Evolutionary conservation across 139 green algal genomes (phyloP), one percentile per base, ranked within the genome.

Genomic region (Ettlia oleoabundans): DNA sequence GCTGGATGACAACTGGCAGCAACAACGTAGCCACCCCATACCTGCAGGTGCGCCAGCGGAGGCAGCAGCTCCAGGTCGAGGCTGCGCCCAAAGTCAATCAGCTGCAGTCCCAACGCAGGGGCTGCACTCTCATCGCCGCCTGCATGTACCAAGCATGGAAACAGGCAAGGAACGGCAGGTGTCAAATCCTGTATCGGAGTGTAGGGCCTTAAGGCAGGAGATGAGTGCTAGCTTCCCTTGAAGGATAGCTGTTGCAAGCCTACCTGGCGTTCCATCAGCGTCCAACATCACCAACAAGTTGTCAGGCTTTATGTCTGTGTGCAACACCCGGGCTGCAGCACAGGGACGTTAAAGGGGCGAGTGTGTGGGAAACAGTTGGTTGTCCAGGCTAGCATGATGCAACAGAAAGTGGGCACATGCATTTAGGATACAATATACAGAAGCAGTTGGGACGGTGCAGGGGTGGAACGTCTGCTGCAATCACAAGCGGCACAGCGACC

Each of bases 1-100:
- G n/a, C n/a, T n/a, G n/a, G n/a, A n/a, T n/a, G n/a, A n/a, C n/a
- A n/a, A n/a, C n/a, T n/a, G n/a, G n/a, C n/a, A n/a, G 15, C 63
- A 40, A n/a, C 28, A n/a, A 69, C 41, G 1, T 2, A 30, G n/a
- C n/a, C n/a, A n/a, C n/a, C n/a, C n/a, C 68, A 13, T 61, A 83
- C 80, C 79, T 85, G 78, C 42, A 91, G 85, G 38, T 70, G 18
- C 3, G 81, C 53, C 28, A 74, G 74, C 4, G 70, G 8, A 5
- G 88, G 81, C 55, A 92, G 88, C 42, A 92, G 67, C 21, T 88
- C 76, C 33, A 90, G 76, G 68, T 92, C 88, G 21, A 92, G 67
- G 15, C 84, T 52, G 13, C 88, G 77, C 19, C 88, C 88, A 88
- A 89, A 89, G 68, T 92, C 88, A 63, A 92, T 92, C 22, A 89